Percentiles rank a stretch among this genome's conserved stretches.
Conservation (phyloP, 2,329 filamentous ascomycete species). For the Penicillium sp. region DNA sequence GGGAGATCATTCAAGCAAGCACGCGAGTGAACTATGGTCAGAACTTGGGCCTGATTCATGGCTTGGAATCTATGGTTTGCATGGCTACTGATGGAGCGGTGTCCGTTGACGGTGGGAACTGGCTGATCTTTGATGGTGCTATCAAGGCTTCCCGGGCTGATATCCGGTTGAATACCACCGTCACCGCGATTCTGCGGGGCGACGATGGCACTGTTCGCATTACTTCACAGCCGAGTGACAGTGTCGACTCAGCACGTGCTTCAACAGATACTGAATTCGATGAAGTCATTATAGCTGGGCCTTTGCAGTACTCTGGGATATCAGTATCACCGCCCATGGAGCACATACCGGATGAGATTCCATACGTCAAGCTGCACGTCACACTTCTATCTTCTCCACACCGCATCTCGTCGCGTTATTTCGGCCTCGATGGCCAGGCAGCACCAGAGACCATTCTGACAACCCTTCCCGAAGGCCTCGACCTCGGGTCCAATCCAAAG, state of each 20-base stretch:
- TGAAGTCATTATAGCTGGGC: constrained; percentile 74
- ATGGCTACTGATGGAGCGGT: constrained; percentile 84
- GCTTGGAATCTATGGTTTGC: constrained; percentile 83
- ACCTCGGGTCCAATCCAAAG: constrained; percentile 36
- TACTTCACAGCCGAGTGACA: constrained; percentile 27
- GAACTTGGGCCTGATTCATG: constrained; percentile 80
- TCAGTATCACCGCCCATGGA: constrained; percentile 42
- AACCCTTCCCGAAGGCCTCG: constrained; percentile 59
- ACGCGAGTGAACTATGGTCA: constrained; percentile 94
- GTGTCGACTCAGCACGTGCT: constrained; percentile 6
- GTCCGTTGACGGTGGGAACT: constrained; percentile 78
- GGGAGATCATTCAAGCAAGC: constrained; percentile 81
- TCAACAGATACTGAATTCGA: constrained; percentile 53
- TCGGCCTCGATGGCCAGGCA: constrained; percentile 54
- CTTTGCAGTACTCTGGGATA: constrained; percentile 75
- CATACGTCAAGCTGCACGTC: constrained; percentile 81
- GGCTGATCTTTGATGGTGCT: constrained; percentile 88
- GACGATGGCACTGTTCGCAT: constrained; percentile 44
- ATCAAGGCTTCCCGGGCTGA: constrained; percentile 58
- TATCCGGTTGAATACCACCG: constrained; percentile 61
- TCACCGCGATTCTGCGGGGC: constrained; percentile 53
- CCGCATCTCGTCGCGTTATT: constrained; percentile 65
- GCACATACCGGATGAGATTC: constrained; percentile 65
- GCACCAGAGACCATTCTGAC: constrained; percentile 75
- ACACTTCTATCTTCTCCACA: constrained; percentile 79